Base-by-base conservation (phyloP, 805 yeast species). In the Teunomyces pallodes region DNA sequence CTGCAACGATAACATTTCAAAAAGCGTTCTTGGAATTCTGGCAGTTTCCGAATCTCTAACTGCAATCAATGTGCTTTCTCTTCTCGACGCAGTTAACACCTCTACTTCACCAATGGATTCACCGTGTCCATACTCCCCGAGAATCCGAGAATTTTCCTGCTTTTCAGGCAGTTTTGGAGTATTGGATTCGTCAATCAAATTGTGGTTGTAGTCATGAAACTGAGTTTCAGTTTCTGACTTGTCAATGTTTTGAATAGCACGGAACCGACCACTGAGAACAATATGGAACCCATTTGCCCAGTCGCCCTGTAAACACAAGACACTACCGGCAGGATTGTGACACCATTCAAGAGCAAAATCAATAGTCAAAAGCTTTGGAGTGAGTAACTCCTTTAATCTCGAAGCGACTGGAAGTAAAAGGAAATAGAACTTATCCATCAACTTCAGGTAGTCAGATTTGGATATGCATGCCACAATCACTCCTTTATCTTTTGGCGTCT, bases 301-400 rank as follows among this genome's bases (percentile, higher is more conserved):
- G 45, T 89, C 94, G 1, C 90, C 95, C 62, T 92, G 94, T 2
- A 82, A 77, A 58, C 87, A 90, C 16, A 94, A 65, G 0, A 84
- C 76, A 43, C 85, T 84, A 0, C 97, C 96, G 1, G 97, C 92
- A n/a, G 83, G 83, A 9, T 87, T 74, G 50, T 90, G 96, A 36
- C 91, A 82, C 98, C 98, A 92, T 64, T 94, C 99, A 45, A 94
- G 70, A 0, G 97, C 96, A 65, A 87, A 89, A 60, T 92, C 98
- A 36, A 94, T 80, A 47, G 86, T 81, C 33, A 87, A 66, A 33
- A 92, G 72, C 47, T 86, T 80, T 27, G 79, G 71, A 27, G 91
- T 84, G 35, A 94, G 65, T 1, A 87, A 74, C n/a, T 74, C 74
- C 40, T 86, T 82, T 53, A 92, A 69, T 7, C 83, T 77, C 50